A percentile compares a stretch with the other conserved stretches of the same genome.
phyloP scores from a whole-genome alignment of 305 asterid species.

The Solanum chacoense region DNA sequence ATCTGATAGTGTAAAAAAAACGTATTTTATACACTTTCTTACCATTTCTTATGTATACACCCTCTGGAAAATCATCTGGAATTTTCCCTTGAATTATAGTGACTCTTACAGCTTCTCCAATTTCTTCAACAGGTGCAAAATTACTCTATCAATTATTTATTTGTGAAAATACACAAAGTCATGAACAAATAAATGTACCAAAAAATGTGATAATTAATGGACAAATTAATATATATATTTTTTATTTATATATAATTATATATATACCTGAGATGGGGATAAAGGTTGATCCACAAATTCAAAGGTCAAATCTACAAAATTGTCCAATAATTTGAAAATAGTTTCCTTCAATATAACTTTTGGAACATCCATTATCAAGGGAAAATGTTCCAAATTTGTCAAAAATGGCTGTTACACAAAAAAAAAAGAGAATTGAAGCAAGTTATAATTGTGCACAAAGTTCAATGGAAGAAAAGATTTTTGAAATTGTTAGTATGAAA shows the following conservation, averaged over 20 bases:
- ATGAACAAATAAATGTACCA: background rate
- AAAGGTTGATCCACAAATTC: constrained; percentile 29
- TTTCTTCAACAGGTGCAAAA: constrained; percentile 37
- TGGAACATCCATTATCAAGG: background rate
- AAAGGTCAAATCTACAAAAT: constrained; percentile 20
- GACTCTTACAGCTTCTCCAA: constrained; percentile 8
- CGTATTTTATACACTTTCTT: background rate
- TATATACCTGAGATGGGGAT: constrained; percentile 29
- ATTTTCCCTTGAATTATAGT: constrained; percentile 13
- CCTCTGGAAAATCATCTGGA: constrained; percentile 36
- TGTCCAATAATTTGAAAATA: constrained; percentile 19
- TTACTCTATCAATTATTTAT: constrained; percentile 11
- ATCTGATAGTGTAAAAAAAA: background rate
- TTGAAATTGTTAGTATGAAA: background rate
- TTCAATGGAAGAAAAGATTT: background rate
- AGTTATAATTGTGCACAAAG: background rate
- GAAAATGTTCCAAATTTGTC: constrained; percentile 3
- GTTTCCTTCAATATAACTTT: constrained; percentile 1
- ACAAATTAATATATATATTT: too few species aligned
- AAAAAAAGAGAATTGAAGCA: background rate
- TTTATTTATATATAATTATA: too few species aligned
- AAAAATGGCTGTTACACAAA: background rate
- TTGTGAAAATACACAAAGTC: background rate
- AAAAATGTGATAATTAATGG: background rate
- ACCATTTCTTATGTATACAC: constrained; percentile 47